These are phyloP conservation scores for Oxyria digyna DNA, from an alignment of 148 eudicot species.

Conservation along the genomic window DNA sequence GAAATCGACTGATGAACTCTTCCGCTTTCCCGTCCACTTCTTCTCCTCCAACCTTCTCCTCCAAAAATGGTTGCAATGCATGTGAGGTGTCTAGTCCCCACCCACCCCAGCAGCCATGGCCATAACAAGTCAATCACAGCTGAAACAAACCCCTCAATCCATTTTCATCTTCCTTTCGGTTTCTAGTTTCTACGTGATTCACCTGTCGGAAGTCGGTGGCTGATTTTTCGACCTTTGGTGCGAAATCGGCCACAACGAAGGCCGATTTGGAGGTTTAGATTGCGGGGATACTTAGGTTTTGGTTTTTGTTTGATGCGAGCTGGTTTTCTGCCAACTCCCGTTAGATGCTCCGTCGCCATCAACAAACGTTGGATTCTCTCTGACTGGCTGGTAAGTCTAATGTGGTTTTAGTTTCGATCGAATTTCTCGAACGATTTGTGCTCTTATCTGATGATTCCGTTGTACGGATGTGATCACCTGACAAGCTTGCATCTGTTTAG, in stretches of 20 bases:
- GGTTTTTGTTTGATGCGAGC: not conserved
- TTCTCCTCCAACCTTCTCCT: too few relatives aligned
- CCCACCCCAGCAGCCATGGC: too few relatives aligned
- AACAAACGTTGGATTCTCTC: not conserved
- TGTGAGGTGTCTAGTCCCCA: too few relatives aligned
- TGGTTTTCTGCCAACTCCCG: not conserved
- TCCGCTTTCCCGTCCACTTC: too few relatives aligned
- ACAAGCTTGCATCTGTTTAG: too few relatives aligned
- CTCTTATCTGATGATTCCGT: not conserved
- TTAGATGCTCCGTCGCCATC: constrained; percentile 1
- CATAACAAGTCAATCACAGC: too few relatives aligned
- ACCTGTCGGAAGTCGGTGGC: not conserved
- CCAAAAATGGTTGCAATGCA: too few relatives aligned
- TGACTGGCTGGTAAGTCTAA: not conserved
- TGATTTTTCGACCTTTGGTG: not conserved
- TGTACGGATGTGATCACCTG: not conserved
- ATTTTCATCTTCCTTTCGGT: not conserved
- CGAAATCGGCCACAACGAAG: not conserved
- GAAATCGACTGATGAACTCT: too few relatives aligned
- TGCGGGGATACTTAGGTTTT: not conserved
- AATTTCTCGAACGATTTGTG: not conserved
- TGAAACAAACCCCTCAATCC: too few relatives aligned
- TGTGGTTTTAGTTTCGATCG: not conserved
- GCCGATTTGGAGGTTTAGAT: not conserved
- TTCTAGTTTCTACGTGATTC: not conserved